phyloP scores from a whole-genome alignment of 768 basidiomycete genomes.

The Xerocomellus dryophilus region DNA sequence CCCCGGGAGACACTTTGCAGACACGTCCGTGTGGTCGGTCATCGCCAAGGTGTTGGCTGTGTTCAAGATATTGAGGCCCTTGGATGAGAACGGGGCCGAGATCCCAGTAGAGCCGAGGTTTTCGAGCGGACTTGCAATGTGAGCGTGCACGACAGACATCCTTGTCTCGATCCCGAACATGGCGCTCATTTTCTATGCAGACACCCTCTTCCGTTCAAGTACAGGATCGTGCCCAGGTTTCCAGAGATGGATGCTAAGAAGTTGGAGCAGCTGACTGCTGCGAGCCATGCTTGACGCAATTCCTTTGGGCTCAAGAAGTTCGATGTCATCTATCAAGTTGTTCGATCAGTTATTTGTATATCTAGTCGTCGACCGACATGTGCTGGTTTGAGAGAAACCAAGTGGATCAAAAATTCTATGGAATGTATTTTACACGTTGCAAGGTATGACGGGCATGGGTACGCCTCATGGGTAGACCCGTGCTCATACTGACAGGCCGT shows the following conservation, averaged over 20 bases:
- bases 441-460: no score
- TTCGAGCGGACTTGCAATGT: constrained; percentile 6
- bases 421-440: no score
- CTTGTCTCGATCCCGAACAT: neutral
- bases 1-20: constrained; percentile 19
- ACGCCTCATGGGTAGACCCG: no score
- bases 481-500: no score
- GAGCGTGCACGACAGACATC: neutral
- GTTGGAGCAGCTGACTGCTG: neutral
- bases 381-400: no score
- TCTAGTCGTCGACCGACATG: no score
- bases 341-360: no score
- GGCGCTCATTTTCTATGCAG: neutral
- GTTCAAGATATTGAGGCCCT: neutral
- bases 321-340: no score
- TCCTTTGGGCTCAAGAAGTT: no score
- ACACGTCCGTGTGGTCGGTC: constrained; percentile 10
- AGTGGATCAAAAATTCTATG: no score
- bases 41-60: constrained; percentile 10
- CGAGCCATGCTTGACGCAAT: neutral
- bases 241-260: neutral
- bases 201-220: constrained; percentile 2
- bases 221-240: constrained; percentile 1
- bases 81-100: constrained; percentile 5
- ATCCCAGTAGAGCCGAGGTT: constrained; percentile 13